A percentile compares a stretch with the other conserved stretches of the same genome.
phyloP scores from a whole-genome alignment of 2,329 filamentous ascomycete genomes.

The Fusarium protoensiforme region DNA sequence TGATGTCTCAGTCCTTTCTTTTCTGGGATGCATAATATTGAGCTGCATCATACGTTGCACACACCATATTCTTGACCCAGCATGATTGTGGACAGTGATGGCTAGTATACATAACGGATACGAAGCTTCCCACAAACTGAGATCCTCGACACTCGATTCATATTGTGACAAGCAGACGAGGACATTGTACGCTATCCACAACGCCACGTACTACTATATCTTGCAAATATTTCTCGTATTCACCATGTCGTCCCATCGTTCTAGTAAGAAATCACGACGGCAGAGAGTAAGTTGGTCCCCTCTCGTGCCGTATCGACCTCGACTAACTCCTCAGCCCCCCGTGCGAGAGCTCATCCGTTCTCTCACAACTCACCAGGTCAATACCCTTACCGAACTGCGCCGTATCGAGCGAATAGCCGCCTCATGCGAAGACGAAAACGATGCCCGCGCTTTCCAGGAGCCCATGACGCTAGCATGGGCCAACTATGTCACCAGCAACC shows the following conservation, averaged over 20 bases:
- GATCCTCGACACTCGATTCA: not conserved
- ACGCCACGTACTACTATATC: not conserved
- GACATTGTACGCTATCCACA: not conserved
- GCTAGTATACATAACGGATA: not conserved
- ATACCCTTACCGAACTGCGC: slow-evolving; percentile 78
- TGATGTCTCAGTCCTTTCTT: not conserved
- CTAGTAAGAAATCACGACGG: not conserved
- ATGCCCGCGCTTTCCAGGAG: slow-evolving; percentile 66
- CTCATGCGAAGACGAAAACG: slow-evolving; percentile 65
- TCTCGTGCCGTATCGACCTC: no score
- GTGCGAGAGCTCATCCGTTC: slow-evolving; percentile 68
- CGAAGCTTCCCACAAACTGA: not conserved
- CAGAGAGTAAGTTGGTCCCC: not conserved
- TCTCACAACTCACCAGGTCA: slow-evolving; percentile 74
- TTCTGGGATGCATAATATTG: not conserved
- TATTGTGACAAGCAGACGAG: not conserved
- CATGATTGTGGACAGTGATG: not conserved
- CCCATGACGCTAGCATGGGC: slow-evolving; percentile 79
- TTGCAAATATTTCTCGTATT: not conserved
- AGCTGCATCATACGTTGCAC: not conserved
- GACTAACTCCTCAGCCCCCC: slow-evolving; percentile 62
- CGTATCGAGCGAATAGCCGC: slow-evolving; percentile 76
- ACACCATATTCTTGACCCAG: not conserved
- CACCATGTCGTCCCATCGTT: not conserved
- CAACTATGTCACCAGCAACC: slow-evolving; percentile 77